Percentiles rank a stretch among this genome's conserved stretches.
Evolutionary conservation across 164 flowering plant genomes (phyloP).

Genomic region (Warburgia ugandensis): DNA sequence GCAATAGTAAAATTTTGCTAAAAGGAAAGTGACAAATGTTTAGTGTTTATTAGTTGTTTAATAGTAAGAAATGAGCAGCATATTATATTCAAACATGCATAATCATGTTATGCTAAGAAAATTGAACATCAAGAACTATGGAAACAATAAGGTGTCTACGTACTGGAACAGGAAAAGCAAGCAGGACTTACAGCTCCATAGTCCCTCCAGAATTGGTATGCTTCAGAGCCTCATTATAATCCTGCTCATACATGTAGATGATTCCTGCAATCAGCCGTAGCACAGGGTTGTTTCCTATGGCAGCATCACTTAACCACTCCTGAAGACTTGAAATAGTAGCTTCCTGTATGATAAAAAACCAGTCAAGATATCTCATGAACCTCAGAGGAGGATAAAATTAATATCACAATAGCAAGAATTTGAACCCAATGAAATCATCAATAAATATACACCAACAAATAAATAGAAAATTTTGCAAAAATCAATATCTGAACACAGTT

Average conservation of each 20-base stretch:
- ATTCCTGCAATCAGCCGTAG: conserved; percentile 78
- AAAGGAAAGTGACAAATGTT: no score
- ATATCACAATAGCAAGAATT: no score
- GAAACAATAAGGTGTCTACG: not conserved
- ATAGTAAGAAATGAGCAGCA: no score
- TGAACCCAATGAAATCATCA: no score
- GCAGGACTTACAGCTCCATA: conserved; percentile 75
- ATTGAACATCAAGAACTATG: not conserved
- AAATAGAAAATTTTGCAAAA: no score
- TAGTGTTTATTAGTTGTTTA: no score
- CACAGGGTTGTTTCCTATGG: conserved; percentile 67
- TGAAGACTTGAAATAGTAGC: conserved; percentile 52
- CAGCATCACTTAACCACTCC: conserved; percentile 84
- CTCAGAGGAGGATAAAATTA: not conserved
- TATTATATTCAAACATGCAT: no score
- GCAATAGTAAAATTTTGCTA: no score
- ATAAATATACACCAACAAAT: no score
- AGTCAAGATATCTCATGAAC: not conserved
- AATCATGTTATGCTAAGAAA: not conserved
- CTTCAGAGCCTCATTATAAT: conserved; percentile 85
- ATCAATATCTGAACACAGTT: no score
- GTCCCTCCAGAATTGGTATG: conserved; percentile 90
- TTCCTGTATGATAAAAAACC: conserved; percentile 40
- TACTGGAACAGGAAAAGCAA: not conserved
- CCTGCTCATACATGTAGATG: conserved; percentile 84